These are phyloP conservation scores for Penicillium bialowiezense DNA, from an alignment of 495 filamentous ascomycete genomes.

Conservation along the genomic window DNA sequence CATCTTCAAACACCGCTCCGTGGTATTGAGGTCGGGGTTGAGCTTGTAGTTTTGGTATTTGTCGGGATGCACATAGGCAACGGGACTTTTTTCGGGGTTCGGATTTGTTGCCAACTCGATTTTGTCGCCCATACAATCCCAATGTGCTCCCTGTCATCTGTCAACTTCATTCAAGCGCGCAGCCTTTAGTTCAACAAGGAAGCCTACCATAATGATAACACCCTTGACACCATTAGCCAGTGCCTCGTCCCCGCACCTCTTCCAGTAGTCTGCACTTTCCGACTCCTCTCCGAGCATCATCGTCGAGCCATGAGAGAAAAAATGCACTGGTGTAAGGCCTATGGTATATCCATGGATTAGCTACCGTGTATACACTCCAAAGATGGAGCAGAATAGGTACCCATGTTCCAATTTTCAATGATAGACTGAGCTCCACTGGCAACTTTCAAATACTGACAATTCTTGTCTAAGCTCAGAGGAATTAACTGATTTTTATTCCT, in stretches of 20 bases:
- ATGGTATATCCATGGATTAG: too few relatives aligned
- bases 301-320: constrained; percentile 67
- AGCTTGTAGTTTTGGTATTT: constrained; percentile 58
- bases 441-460: too few relatives aligned
- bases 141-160: constrained; percentile 54
- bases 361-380: too few relatives aligned
- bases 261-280: constrained; percentile 58
- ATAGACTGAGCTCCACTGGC: too few relatives aligned
- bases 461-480: too few relatives aligned
- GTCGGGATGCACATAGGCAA: constrained; percentile 56
- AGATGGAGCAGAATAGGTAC: too few relatives aligned
- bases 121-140: constrained; percentile 46
- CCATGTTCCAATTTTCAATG: too few relatives aligned
- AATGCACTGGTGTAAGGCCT: constrained; percentile 54
- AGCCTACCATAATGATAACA: constrained; percentile 59
- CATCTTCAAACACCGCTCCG: constrained; percentile 41
- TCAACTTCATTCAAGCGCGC: not conserved
- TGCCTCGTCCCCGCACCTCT: constrained; percentile 57
- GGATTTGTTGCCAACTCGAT: constrained; percentile 58
- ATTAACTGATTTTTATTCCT: too few relatives aligned
- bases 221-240: constrained; percentile 53
- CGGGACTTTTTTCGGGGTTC: constrained; percentile 51
- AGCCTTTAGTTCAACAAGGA: too few relatives aligned
- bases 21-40: constrained; percentile 50
- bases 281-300: constrained; percentile 66